phyloP scores from a whole-genome alignment of 495 filamentous ascomycete species.

The Penicillium canescens region DNA sequence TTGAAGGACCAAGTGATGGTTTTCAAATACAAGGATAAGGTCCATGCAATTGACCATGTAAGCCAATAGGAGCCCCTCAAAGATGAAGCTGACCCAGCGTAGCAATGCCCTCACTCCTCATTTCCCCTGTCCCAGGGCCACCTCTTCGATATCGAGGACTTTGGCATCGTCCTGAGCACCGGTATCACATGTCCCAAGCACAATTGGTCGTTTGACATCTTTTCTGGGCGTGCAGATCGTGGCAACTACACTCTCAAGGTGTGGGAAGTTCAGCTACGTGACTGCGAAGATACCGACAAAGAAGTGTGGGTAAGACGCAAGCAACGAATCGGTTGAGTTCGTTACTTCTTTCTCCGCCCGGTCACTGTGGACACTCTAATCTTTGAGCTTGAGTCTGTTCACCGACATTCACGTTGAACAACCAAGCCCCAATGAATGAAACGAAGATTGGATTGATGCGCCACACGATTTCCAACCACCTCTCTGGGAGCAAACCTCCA shows the following conservation, averaged over 20 bases:
- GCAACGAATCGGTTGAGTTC: conserved; percentile 34
- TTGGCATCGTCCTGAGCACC: conserved; percentile 46
- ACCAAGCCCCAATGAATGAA: too few species aligned
- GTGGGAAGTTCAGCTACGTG: conserved; percentile 60
- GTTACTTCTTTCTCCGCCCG: too few species aligned
- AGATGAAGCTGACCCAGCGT: conserved; percentile 10
- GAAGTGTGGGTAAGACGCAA: conserved; percentile 57
- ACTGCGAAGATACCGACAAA: conserved; percentile 35
- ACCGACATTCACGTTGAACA: too few species aligned
- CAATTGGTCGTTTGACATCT: conserved; percentile 62
- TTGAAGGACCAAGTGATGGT: conserved; percentile 59
- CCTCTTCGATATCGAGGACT: conserved; percentile 65
- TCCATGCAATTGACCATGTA: conserved; percentile 63
- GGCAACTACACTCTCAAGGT: conserved; percentile 58
- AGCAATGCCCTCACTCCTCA: conserved; percentile 63
- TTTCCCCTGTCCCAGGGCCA: conserved; percentile 56
- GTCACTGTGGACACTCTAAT: too few species aligned
- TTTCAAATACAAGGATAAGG: conserved; percentile 55
- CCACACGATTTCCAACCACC: too few species aligned
- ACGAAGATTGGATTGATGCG: too few species aligned
- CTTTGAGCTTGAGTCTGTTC: too few species aligned
- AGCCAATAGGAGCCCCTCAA: not conserved
- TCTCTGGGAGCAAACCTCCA: too few species aligned
- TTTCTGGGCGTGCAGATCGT: conserved; percentile 54
- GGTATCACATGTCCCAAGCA: conserved; percentile 63